phyloP scores from a whole-genome alignment of 108 stramenopile genomes.

The Cyclotella baltica region DNA sequence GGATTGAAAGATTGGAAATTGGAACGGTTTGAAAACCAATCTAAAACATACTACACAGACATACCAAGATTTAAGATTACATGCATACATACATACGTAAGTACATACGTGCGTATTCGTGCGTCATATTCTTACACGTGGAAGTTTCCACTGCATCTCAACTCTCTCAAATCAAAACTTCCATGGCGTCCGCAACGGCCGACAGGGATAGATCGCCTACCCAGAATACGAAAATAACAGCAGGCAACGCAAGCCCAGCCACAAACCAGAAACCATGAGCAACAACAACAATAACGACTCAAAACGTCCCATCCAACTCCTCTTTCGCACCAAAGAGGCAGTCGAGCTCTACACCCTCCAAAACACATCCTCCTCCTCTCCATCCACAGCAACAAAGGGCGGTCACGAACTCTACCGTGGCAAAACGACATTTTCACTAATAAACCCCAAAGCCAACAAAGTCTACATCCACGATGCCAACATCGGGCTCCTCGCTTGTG shows the following conservation, averaged over 20 bases:
- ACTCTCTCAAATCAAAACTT: too few relatives aligned
- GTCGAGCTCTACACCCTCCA: conserved; percentile 68
- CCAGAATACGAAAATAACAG: too few relatives aligned
- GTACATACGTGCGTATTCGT: too few relatives aligned
- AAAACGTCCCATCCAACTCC: conserved; percentile 41
- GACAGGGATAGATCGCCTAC: too few relatives aligned
- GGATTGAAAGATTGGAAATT: too few relatives aligned
- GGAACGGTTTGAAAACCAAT: too few relatives aligned
- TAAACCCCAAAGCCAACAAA: conserved; percentile 57
- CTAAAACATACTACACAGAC: too few relatives aligned
- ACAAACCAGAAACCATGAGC: neutral
- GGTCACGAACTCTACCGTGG: conserved; percentile 59
- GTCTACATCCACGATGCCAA: conserved; percentile 66
- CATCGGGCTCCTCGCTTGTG: conserved; percentile 60
- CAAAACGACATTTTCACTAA: conserved; percentile 58
- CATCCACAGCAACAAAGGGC: conserved; percentile 17
- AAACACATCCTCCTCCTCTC: conserved; percentile 22
- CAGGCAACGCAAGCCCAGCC: too few relatives aligned
- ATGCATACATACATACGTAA: too few relatives aligned
- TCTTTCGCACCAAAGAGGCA: conserved; percentile 79
- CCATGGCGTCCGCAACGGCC: too few relatives aligned
- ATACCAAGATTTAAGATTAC: too few relatives aligned
- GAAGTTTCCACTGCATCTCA: too few relatives aligned
- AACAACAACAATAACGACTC: neutral
- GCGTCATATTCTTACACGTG: neutral